phyloP scores from a whole-genome alignment of 306 rosid genomes.

The Cicer judaicum region DNA sequence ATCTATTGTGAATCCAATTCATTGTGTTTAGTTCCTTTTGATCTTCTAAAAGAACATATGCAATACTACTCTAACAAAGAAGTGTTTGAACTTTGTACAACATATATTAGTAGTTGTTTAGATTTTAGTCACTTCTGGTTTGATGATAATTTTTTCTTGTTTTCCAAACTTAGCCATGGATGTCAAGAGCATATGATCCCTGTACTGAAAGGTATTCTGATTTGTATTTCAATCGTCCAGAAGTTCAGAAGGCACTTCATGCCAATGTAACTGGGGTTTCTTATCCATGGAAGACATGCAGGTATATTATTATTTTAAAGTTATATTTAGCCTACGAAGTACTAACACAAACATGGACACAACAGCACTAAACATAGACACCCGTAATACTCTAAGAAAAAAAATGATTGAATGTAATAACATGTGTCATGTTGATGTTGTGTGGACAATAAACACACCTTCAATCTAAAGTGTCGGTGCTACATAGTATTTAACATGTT shows the following conservation, averaged over 20 bases:
- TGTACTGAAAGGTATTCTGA: constrained; percentile 85
- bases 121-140: constrained; percentile 30
- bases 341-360: no score
- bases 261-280: constrained; percentile 82
- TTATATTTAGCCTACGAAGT: no score
- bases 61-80: no score
- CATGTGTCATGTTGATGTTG: no score
- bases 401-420: no score
- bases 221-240: constrained; percentile 83
- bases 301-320: constrained; percentile 47
- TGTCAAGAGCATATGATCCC: constrained; percentile 94
- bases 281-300: constrained; percentile 89
- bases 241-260: constrained; percentile 91
- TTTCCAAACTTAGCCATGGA: constrained; percentile 75
- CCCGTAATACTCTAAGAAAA: no score
- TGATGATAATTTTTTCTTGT: constrained; percentile 30
- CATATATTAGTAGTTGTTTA: neutral
- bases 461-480: no score
- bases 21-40: neutral
- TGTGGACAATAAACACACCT: no score
- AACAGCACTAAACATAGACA: no score
- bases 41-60: neutral
- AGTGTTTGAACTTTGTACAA: no score
- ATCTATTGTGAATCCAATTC: neutral
- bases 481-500: constrained; percentile 13